Base-by-base conservation (phyloP, 2,329 filamentous ascomycete genomes). In the Stagonosporopsis rhizophila region DNA sequence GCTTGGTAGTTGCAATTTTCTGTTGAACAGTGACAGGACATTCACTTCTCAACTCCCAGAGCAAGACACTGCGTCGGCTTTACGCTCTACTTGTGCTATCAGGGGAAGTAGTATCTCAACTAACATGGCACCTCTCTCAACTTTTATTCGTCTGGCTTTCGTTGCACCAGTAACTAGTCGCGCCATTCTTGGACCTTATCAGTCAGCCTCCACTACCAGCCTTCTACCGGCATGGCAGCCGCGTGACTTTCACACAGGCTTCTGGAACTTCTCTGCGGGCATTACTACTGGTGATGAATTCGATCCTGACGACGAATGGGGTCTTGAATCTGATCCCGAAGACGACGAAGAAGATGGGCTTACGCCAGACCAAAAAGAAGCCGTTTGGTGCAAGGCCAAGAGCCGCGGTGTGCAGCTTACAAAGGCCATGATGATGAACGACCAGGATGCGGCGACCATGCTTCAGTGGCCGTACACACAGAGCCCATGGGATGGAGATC, bases 321-420 rank as follows among this genome's bases (percentile, higher is more conserved):
- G 9, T 12, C 6, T 39, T 12, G 40, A 44, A 2, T 22, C 38
- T 2, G 47, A 51, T 8, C 6, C 11, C 11, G 40, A 51, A 6
- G 30, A 32, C 1, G 50, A 45, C 3, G 19, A 25, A 23, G 15
- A 4, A 23, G 15, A 4, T 5, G 34, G 17, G 6, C 20, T 40
- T n/a, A 44, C 44, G 11, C 25, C 39, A n/a, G 45, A 44, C 5
- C 19, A 55, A 15, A 12, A 44, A 27, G 39, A 49, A 7, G 23
- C 15, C 3, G 76, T 79, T 59, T 76, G 72, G 19, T 69, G 70
- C 11, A 76, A 79, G 34, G 56, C 56, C 11, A 42, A 37, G 11
- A 56, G 56, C 32, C 56, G 58, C 9, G 58, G 58, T 27, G 27
- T 32, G 1, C 25, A 37, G n/a, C 48, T 64, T n/a, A 52, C 54